phyloP scores from a whole-genome alignment of 495 filamentous ascomycete genomes.

The Tuber magnatum region DNA sequence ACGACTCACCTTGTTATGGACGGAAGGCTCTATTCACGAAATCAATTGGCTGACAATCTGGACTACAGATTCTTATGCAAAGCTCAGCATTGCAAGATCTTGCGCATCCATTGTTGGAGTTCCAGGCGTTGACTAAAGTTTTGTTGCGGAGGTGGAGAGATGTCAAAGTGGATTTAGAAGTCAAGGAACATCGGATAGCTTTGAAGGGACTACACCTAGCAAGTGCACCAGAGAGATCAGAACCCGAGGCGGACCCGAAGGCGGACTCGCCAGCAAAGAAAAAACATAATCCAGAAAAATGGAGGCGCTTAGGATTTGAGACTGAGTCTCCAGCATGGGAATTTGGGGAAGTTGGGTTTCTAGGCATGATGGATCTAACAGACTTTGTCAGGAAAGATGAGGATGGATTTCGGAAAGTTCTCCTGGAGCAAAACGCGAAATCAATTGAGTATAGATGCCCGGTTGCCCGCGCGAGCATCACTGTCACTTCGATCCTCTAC shows the following conservation, averaged over 20 bases:
- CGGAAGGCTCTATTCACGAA: neutral
- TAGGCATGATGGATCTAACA: slow-evolving; percentile 96
- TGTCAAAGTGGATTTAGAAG: slow-evolving; percentile 72
- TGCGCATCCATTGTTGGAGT: slow-evolving; percentile 86
- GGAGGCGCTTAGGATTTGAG: slow-evolving; percentile 86
- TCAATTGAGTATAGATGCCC: slow-evolving; percentile 70
- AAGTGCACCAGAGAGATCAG: slow-evolving; percentile 59
- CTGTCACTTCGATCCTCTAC: slow-evolving; percentile 79
- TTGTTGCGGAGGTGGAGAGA: slow-evolving; percentile 86
- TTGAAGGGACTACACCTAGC: slow-evolving; percentile 76
- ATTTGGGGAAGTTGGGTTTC: slow-evolving; percentile 76
- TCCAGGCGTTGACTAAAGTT: slow-evolving; percentile 86
- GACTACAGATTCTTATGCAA: slow-evolving; percentile 67
- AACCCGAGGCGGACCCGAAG: slow-evolving; percentile 25
- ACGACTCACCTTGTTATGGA: slow-evolving; percentile 14
- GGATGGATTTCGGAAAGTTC: slow-evolving; percentile 80
- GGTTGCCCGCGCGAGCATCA: slow-evolving; percentile 76
- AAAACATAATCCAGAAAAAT: slow-evolving; percentile 83
- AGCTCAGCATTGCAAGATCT: slow-evolving; percentile 88
- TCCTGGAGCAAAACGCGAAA: slow-evolving; percentile 80
- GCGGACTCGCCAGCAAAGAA: slow-evolving; percentile 48
- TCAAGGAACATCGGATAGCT: slow-evolving; percentile 79
- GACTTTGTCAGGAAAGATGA: slow-evolving; percentile 88
- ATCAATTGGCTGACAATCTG: slow-evolving; percentile 5
- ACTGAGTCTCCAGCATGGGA: slow-evolving; percentile 77